Evolutionary conservation across 208 protist species (phyloP), one percentile per base, ranked within the genome.

Genomic region (Trypanosoma caninum): DNA sequence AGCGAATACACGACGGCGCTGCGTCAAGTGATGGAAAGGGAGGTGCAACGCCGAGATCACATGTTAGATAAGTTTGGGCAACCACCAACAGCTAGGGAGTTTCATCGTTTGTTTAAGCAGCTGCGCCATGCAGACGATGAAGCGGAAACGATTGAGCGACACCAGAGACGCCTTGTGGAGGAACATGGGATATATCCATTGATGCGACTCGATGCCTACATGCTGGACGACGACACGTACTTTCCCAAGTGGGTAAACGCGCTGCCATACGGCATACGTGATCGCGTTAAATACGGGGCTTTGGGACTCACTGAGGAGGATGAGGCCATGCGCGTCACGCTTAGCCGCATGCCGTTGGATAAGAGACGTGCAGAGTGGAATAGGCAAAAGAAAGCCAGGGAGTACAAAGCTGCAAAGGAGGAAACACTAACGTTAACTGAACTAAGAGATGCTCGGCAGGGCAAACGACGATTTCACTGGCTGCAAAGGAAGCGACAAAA

Each of bases 281-380:
- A 96, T 65, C 84, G 81, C 31, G 89, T 96, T 16, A 93, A 92
- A 72, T 96, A 84, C 60, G 89, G 89, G n/a, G 59, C 74, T 16
- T 72, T 96, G 13, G 89, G 89, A 5, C 64, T 96, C 14, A 94
- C 89, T 5, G 89, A 96, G 60, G 76, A 94, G 22, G 89, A 96
- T 54, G 89, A 96, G 53, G 80, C 78, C 23, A 65, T 93, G 35
- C 80, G 89, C 14, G 76, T 92, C 14, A 82, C 80, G 0, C 75
- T 96, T 14, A 82, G 76, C 9, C 78, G 82, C 9, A 59, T 94
- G 34, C 83, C 89, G 10, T 72, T 77, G 23, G 84, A 91, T 60
- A 63, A 69, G 14, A 64, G 89, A n/a, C 53, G 77, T 23, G 58
- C 60, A 14, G 84, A 93, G 65, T 96, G 89, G 87, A 59, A 82